Evolutionary conservation across 768 basidiomycete species (phyloP).

Genomic region (Mycena filopes): DNA sequence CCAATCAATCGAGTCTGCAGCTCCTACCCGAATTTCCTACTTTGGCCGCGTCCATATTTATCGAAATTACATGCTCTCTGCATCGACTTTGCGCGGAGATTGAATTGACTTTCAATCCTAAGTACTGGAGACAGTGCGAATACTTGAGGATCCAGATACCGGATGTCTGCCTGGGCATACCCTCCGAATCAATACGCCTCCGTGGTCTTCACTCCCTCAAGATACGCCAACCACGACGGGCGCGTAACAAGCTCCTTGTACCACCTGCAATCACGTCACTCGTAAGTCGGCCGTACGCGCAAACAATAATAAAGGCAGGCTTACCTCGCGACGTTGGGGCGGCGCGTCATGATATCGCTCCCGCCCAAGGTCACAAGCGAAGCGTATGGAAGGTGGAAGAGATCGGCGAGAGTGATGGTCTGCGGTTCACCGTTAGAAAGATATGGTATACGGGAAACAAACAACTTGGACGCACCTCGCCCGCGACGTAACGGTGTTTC

Average conservation of each 20-base stretch:
- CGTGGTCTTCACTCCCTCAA: background rate
- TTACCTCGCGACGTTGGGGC: slow-evolving; percentile 1
- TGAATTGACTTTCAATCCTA: too few species aligned
- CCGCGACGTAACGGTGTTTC: slow-evolving; percentile 54
- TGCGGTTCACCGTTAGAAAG: background rate
- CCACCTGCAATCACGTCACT: background rate
- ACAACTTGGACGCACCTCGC: slow-evolving; percentile 45
- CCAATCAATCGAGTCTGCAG: too few species aligned
- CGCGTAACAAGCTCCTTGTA: background rate
- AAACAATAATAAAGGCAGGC: background rate
- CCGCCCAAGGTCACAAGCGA: background rate
- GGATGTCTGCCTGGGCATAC: too few species aligned
- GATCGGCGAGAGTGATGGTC: slow-evolving; percentile 1
- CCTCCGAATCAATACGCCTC: background rate
- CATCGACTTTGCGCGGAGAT: too few species aligned
- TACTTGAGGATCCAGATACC: too few species aligned
- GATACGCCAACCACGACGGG: slow-evolving; percentile 1
- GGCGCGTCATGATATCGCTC: slow-evolving; percentile 1
- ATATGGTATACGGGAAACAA: background rate
- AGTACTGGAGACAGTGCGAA: too few species aligned
- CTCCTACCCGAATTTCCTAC: too few species aligned
- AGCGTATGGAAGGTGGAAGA: slow-evolving; percentile 1
- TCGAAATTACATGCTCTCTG: too few species aligned
- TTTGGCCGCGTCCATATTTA: too few species aligned
- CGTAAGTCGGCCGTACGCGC: too few species aligned